These are phyloP conservation scores for Arabidopsis hybrid DNA, from an alignment of 441 rosid genomes.

Conservation along the genomic window DNA sequence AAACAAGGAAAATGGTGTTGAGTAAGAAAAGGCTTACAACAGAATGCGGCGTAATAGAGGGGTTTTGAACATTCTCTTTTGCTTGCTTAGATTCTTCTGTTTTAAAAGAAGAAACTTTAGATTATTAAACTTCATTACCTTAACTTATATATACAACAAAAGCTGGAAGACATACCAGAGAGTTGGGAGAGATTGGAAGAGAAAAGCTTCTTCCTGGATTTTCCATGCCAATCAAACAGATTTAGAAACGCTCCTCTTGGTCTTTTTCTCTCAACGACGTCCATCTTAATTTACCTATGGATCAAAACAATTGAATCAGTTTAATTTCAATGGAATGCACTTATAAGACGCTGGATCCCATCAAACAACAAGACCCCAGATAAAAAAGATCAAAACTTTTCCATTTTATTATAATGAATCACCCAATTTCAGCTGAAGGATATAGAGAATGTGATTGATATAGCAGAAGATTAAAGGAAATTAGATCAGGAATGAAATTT, in stretches of 20 bases:
- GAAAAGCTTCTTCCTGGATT: constrained; percentile 94
- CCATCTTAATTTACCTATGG: constrained; percentile 59
- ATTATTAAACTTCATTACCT: neutral
- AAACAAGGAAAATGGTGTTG: neutral
- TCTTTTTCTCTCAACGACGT: constrained; percentile 60
- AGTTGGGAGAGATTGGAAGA: constrained; percentile 55
- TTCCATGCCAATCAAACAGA: constrained; percentile 95
- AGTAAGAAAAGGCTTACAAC: constrained; percentile 34
- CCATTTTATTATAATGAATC: neutral
- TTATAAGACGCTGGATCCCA: no score
- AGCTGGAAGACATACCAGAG: constrained; percentile 59
- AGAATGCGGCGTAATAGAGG: constrained; percentile 23
- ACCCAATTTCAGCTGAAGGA: neutral
- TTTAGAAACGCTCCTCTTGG: constrained; percentile 72
- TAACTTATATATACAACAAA: neutral
- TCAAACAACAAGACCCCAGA: neutral
- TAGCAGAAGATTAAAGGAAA: neutral
- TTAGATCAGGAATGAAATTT: neutral
- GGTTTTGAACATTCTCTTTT: constrained; percentile 42
- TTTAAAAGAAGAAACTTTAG: constrained; percentile 13
- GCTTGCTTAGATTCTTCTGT: constrained; percentile 44
- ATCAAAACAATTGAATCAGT: constrained; percentile 15
- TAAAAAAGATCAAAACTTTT: neutral
- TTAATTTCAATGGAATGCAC: neutral
- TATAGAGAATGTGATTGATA: neutral